Percentiles rank a stretch among this genome's conserved stretches.
phyloP scores from a whole-genome alignment of 164 flowering plant genomes.

The Houttuynia cordata region DNA sequence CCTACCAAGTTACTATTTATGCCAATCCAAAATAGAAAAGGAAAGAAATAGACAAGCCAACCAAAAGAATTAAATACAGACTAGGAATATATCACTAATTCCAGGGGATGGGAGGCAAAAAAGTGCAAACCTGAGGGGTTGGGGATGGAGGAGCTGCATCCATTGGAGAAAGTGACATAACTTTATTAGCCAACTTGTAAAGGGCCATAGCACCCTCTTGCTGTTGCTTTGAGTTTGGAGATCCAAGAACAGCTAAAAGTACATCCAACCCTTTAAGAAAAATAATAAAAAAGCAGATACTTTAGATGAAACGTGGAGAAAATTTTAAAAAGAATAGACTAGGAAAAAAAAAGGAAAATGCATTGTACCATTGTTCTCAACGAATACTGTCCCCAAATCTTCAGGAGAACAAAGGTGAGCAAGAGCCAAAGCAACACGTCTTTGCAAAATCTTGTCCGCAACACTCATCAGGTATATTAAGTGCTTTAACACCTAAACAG shows the following conservation, averaged over 20 bases:
- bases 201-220: conserved; percentile 80
- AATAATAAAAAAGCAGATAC: background rate
- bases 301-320: background rate
- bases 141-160: conserved; percentile 99
- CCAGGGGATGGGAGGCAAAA: background rate
- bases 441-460: conserved; percentile 57
- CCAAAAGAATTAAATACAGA: no score
- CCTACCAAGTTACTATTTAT: no score
- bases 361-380: conserved; percentile 66
- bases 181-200: conserved; percentile 71
- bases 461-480: conserved; percentile 74
- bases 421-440: conserved; percentile 89
- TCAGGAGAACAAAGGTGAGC: conserved; percentile 91
- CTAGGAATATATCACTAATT: background rate
- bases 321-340: background rate
- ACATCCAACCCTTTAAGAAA: conserved; percentile 58
- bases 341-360: background rate
- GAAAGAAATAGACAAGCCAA: no score
- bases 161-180: conserved; percentile 60
- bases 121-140: conserved; percentile 54
- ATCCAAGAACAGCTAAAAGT: conserved; percentile 75
- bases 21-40: no score
- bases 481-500: conserved; percentile 60
- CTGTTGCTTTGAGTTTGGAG: conserved; percentile 56
- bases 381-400: conserved; percentile 72